A percentile compares a stretch with the other conserved stretches of the same genome.
Conservation (phyloP, 495 filamentous ascomycete species). For the Daldinia bambusicola region DNA sequence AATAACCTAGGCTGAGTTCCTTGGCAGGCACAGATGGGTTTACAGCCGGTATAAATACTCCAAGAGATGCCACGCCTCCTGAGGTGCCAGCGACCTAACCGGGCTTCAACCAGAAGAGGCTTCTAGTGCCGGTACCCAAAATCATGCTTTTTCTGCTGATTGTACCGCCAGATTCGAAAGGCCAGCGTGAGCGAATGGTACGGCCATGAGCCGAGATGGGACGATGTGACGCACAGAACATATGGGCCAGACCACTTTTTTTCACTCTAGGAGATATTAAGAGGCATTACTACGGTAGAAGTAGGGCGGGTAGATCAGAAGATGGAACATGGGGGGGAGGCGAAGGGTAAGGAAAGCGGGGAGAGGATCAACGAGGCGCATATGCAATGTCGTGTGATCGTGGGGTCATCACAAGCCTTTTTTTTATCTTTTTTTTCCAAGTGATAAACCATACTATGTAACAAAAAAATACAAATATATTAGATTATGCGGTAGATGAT, state of each 20-base stretch:
- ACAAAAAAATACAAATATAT: constrained; percentile 4
- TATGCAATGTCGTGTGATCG: constrained; percentile 48
- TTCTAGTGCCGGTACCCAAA: background rate
- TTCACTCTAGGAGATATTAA: background rate
- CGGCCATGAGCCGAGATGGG: constrained; percentile 48
- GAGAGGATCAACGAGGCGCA: constrained; percentile 35
- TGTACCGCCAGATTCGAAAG: constrained; percentile 23
- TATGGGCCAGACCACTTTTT: constrained; percentile 5
- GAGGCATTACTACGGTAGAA: too few relatives aligned
- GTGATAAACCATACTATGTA: background rate
- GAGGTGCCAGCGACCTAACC: background rate
- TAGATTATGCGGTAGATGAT: constrained; percentile 23
- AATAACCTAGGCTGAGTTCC: background rate
- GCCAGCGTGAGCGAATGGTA: constrained; percentile 20
- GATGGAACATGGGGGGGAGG: background rate
- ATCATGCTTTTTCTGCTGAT: constrained; percentile 3
- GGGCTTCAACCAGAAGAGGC: background rate
- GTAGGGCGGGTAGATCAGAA: background rate
- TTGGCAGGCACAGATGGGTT: constrained; percentile 11
- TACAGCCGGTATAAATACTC: background rate
- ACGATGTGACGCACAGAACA: constrained; percentile 41
- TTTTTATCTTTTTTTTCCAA: background rate
- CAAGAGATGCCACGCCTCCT: background rate
- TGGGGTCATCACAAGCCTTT: constrained; percentile 33
- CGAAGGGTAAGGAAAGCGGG: constrained; percentile 21